These are phyloP conservation scores for Aspergillus sp. DNA, from an alignment of 2,329 filamentous ascomycete genomes.

Conservation along the genomic window DNA sequence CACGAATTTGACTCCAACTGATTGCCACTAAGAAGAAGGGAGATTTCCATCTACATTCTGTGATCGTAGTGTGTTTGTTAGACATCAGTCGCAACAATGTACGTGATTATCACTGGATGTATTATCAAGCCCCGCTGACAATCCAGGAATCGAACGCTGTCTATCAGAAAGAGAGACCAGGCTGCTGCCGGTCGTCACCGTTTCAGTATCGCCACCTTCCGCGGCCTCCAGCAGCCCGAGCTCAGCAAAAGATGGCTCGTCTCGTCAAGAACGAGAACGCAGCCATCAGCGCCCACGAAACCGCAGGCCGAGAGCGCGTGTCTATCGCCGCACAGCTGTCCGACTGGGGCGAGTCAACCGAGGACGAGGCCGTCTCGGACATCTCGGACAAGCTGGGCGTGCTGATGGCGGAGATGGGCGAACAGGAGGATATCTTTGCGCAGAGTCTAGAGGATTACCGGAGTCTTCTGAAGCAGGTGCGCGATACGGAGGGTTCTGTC, in stretches of 20 bases:
- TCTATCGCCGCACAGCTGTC: conserved; percentile 86
- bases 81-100: too few relatives aligned
- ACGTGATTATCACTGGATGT: too few relatives aligned
- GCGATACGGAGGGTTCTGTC: conserved; percentile 92
- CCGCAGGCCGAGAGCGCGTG: conserved; percentile 76
- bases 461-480: conserved; percentile 77
- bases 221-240: conserved; percentile 79
- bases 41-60: too few relatives aligned
- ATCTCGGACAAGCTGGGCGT: conserved; percentile 95
- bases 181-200: conserved; percentile 47
- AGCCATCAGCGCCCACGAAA: conserved; percentile 77
- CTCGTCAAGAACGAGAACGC: conserved; percentile 95
- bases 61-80: too few relatives aligned
- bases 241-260: conserved; percentile 83
- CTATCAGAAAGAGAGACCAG: conserved; percentile 33
- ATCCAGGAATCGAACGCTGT: conserved; percentile 14
- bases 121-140: too few relatives aligned
- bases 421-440: conserved; percentile 86
- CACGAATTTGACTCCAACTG: too few relatives aligned
- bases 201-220: conserved; percentile 82
- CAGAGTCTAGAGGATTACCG: conserved; percentile 83
- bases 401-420: conserved; percentile 83
- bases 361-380: conserved; percentile 81
- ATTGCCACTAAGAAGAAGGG: too few relatives aligned
- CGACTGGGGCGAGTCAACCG: conserved; percentile 91